These are phyloP conservation scores for Candida patagonica DNA, from an alignment of 805 yeast species.

Conservation along the genomic window DNA sequence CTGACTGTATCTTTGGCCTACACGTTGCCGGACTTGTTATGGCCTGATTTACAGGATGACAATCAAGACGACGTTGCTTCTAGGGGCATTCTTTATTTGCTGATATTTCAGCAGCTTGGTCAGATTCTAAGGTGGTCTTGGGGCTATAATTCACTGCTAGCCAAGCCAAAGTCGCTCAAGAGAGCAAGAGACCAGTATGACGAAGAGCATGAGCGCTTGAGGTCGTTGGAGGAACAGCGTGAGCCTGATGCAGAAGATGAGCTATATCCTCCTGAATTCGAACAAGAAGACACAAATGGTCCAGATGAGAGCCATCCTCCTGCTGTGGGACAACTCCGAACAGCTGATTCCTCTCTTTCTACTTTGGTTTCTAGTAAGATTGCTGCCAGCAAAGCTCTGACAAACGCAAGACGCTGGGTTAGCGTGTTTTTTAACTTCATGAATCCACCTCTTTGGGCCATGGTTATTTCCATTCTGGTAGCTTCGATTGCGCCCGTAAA, in stretches of 20 bases:
- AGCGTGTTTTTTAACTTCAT: slow-evolving; percentile 28
- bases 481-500: slow-evolving; percentile 47
- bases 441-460: slow-evolving; percentile 61
- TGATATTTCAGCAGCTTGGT: slow-evolving; percentile 59
- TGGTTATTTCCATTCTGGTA: slow-evolving; percentile 50
- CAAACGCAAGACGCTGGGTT: neutral
- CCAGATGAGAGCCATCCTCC: neutral
- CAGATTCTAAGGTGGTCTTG: slow-evolving; percentile 62
- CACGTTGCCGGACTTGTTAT: slow-evolving; percentile 46
- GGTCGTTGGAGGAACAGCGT: slow-evolving; percentile 1
- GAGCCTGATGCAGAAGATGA: slow-evolving; percentile 2
- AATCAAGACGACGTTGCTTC: slow-evolving; percentile 49
- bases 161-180: slow-evolving; percentile 27
- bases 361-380: neutral
- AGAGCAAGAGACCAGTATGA: neutral
- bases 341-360: neutral
- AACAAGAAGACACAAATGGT: neutral
- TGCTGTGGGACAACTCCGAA: neutral
- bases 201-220: slow-evolving; percentile 3
- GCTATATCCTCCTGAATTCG: neutral
- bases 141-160: slow-evolving; percentile 55
- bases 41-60: slow-evolving; percentile 51
- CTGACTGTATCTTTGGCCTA: slow-evolving; percentile 61
- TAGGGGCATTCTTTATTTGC: slow-evolving; percentile 49
- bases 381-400: neutral